Percentiles rank a stretch among this genome's conserved stretches.
Evolutionary conservation across 2,329 filamentous ascomycete species (phyloP).

Genomic region (Botrytis medusae): DNA sequence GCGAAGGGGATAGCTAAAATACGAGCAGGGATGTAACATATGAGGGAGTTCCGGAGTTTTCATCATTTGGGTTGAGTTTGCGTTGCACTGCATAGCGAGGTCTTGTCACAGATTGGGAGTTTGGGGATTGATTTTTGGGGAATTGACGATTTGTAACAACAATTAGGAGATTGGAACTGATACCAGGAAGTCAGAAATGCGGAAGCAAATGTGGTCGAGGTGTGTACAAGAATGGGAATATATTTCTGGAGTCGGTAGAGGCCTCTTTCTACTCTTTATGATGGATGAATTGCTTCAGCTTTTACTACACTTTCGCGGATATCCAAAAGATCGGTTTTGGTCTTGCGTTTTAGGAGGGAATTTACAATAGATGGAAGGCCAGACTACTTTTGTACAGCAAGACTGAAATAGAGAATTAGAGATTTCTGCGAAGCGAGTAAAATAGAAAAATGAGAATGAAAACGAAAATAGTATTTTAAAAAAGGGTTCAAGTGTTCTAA

Average conservation of each 20-base stretch:
- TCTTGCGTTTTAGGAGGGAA: not conserved
- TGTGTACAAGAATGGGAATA: not conserved
- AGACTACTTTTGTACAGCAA: not conserved
- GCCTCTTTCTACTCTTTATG: slow-evolving; percentile 2
- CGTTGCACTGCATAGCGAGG: slow-evolving; percentile 19
- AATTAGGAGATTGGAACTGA: slow-evolving; percentile 12
- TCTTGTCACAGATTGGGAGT: slow-evolving; percentile 2
- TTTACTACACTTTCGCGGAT: not conserved
- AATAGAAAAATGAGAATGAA: not conserved
- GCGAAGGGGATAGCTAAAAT: not conserved
- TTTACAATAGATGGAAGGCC: not conserved
- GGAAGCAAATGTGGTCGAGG: not conserved
- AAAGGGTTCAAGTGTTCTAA: too few species aligned
- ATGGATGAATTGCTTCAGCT: not conserved
- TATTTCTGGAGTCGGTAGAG: not conserved
- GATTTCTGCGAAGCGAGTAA: not conserved
- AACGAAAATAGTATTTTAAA: not conserved
- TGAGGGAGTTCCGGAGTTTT: slow-evolving; percentile 1
- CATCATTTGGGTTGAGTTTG: not conserved
- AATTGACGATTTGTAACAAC: slow-evolving; percentile 13
- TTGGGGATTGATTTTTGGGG: not conserved
- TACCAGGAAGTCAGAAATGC: not conserved
- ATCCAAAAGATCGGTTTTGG: not conserved
- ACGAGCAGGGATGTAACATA: slow-evolving; percentile 5
- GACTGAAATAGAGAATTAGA: not conserved